phyloP scores from a whole-genome alignment of 2,329 filamentous ascomycete genomes.

The Exophiala calicioides region DNA sequence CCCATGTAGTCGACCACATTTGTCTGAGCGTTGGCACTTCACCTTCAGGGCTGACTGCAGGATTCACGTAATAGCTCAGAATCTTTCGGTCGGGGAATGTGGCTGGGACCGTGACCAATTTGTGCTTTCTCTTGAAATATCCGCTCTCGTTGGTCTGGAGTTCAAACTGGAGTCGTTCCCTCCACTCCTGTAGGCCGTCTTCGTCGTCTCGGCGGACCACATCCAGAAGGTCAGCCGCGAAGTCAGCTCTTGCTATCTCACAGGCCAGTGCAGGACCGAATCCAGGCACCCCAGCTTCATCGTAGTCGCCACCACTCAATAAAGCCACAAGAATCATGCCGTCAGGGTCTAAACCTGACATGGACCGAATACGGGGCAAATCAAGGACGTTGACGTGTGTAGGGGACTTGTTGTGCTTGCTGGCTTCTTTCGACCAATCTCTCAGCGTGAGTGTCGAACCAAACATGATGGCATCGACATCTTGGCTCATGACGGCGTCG shows the following conservation, averaged over 20 bases:
- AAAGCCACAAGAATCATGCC: constrained; percentile 93
- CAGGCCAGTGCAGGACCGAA: constrained; percentile 87
- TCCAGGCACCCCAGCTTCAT: constrained; percentile 81
- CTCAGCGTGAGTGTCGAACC: constrained; percentile 77
- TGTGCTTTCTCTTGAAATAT: constrained; percentile 76
- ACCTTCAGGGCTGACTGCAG: constrained; percentile 69
- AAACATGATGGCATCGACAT: constrained; percentile 98
- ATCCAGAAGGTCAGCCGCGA: constrained; percentile 58
- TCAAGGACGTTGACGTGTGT: constrained; percentile 88
- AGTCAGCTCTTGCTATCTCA: constrained; percentile 85
- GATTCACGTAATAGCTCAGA: constrained; percentile 83
- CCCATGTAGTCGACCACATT: constrained; percentile 55
- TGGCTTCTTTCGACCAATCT: constrained; percentile 77
- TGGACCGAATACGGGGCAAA: constrained; percentile 57
- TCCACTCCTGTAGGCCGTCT: constrained; percentile 59
- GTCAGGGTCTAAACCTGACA: constrained; percentile 70
- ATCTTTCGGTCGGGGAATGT: constrained; percentile 79
- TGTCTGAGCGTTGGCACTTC: constrained; percentile 56
- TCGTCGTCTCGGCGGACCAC: constrained; percentile 34
- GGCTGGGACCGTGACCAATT: constrained; percentile 71
- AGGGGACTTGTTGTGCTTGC: constrained; percentile 63
- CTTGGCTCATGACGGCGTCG: constrained; percentile 91
- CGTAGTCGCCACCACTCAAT: constrained; percentile 94
- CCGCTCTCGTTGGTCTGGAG: constrained; percentile 80
- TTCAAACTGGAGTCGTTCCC: constrained; percentile 69